Evolutionary conservation across 2,329 filamentous ascomycete genomes (phyloP).

Genomic region (Chaetomiaceae sp.): DNA sequence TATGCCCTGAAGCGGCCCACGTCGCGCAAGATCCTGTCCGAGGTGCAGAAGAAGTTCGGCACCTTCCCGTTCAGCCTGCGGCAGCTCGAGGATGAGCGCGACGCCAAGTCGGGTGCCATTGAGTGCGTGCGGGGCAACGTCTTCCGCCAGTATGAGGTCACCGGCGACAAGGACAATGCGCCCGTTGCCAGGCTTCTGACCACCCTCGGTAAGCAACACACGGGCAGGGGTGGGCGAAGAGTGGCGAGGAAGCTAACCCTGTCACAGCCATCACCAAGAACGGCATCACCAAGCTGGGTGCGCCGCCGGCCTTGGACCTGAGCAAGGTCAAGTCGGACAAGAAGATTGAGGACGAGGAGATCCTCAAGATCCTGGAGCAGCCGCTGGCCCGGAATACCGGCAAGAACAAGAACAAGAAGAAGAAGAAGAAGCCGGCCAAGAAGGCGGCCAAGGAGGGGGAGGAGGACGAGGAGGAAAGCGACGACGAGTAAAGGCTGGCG

Average conservation of each 20-base stretch:
- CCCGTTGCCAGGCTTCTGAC: conserved; percentile 84
- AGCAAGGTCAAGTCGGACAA: conserved; percentile 89
- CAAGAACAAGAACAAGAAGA: conserved; percentile 89
- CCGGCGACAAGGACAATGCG: conserved; percentile 85
- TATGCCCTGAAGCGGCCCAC: conserved; percentile 92
- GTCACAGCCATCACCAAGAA: conserved; percentile 90
- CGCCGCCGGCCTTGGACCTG: conserved; percentile 69
- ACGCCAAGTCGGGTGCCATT: conserved; percentile 91
- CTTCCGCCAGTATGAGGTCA: conserved; percentile 91
- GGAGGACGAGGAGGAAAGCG: conserved; percentile 31
- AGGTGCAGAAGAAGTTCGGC: conserved; percentile 95
- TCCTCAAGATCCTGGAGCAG: conserved; percentile 89
- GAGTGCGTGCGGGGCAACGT: conserved; percentile 93
- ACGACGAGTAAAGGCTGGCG: conserved; percentile 32
- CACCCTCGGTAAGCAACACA: conserved; percentile 70
- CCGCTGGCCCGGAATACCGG: conserved; percentile 83
- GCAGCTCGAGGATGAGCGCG: conserved; percentile 93
- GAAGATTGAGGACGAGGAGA: conserved; percentile 94
- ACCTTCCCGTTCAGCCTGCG: conserved; percentile 96
- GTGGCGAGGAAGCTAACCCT: conserved; percentile 24
- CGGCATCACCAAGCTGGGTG: conserved; percentile 80
- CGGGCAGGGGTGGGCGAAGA: background rate
- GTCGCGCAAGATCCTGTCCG: conserved; percentile 85
- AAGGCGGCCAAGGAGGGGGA: conserved; percentile 35
- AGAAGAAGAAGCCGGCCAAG: conserved; percentile 57